phyloP scores from a whole-genome alignment of 345 rosid genomes.

The Geranium brycei region DNA sequence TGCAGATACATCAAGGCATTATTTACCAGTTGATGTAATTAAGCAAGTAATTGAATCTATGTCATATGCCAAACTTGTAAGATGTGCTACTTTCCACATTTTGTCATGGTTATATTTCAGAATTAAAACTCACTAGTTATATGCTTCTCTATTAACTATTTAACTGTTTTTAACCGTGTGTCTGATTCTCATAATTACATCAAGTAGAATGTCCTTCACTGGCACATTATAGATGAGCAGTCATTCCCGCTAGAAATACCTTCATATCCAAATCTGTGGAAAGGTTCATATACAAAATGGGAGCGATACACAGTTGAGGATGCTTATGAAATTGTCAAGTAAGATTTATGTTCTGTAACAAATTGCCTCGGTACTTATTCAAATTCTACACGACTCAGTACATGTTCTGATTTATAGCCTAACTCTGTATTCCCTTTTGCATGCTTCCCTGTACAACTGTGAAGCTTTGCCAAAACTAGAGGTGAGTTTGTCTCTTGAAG shows the following conservation, averaged over 20 bases:
- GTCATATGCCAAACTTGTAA: slow-evolving; percentile 93
- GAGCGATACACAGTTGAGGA: slow-evolving; percentile 91
- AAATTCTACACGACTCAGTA: background rate
- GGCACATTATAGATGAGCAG: slow-evolving; percentile 89
- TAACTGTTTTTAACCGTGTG: slow-evolving; percentile 6
- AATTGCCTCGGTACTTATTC: background rate
- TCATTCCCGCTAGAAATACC: slow-evolving; percentile 93
- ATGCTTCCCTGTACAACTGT: slow-evolving; percentile 15
- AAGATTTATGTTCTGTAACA: slow-evolving; percentile 11
- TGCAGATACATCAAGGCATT: slow-evolving; percentile 95
- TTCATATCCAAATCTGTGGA: slow-evolving; percentile 71
- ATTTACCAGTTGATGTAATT: slow-evolving; percentile 55
- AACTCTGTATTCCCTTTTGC: slow-evolving; percentile 12
- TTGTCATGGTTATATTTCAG: slow-evolving; percentile 7
- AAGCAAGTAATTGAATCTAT: slow-evolving; percentile 80
- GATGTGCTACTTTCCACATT: slow-evolving; percentile 16
- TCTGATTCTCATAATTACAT: slow-evolving; percentile 27
- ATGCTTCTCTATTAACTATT: slow-evolving; percentile 4
- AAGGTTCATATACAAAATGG: slow-evolving; percentile 78
- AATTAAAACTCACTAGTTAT: slow-evolving; percentile 5
- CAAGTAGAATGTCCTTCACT: slow-evolving; percentile 87
- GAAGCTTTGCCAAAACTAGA: slow-evolving; percentile 89
- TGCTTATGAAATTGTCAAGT: slow-evolving; percentile 79
- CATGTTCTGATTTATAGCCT: background rate
- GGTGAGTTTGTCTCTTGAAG: slow-evolving; percentile 33